Evolutionary conservation across 208 protist genomes (phyloP).

Genomic region (Naegleria fowleri): DNA sequence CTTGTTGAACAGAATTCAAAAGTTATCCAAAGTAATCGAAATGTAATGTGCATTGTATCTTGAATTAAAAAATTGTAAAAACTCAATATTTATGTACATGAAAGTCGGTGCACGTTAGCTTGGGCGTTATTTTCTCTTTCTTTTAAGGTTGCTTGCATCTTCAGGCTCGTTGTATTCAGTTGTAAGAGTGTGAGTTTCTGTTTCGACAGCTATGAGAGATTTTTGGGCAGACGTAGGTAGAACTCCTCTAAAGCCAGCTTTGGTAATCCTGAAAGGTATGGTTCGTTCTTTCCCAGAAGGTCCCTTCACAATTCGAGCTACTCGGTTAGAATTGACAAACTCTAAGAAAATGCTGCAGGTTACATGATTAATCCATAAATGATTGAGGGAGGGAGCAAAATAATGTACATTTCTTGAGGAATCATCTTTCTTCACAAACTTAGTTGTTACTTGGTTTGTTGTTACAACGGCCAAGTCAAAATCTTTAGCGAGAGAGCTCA

Average conservation of each 20-base stretch:
- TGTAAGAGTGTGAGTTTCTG: not conserved
- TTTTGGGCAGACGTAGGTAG: not conserved
- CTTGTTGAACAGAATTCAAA: constrained; percentile 95
- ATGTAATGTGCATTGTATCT: too few relatives aligned
- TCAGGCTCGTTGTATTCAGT: not conserved
- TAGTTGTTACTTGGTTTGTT: constrained; percentile 73
- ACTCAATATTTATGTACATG: not conserved
- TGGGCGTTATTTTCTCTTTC: not conserved
- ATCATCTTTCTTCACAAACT: not conserved
- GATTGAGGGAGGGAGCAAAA: not conserved
- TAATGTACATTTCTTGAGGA: not conserved
- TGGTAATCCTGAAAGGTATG: not conserved
- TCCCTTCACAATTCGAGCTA: not conserved
- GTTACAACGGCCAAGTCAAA: constrained; percentile 58
- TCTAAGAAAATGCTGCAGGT: not conserved
- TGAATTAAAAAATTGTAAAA: constrained; percentile 14
- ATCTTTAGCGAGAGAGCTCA: constrained; percentile 51
- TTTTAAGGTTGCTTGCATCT: not conserved
- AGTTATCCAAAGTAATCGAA: constrained; percentile 93
- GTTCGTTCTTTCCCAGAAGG: not conserved
- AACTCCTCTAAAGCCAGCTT: not conserved
- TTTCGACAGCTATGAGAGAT: not conserved
- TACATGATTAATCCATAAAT: not conserved
- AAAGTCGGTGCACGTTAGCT: not conserved
- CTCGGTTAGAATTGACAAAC: not conserved